Base-by-base conservation (phyloP, 257 asterid genomes). In the Linderniella brevidens region DNA sequence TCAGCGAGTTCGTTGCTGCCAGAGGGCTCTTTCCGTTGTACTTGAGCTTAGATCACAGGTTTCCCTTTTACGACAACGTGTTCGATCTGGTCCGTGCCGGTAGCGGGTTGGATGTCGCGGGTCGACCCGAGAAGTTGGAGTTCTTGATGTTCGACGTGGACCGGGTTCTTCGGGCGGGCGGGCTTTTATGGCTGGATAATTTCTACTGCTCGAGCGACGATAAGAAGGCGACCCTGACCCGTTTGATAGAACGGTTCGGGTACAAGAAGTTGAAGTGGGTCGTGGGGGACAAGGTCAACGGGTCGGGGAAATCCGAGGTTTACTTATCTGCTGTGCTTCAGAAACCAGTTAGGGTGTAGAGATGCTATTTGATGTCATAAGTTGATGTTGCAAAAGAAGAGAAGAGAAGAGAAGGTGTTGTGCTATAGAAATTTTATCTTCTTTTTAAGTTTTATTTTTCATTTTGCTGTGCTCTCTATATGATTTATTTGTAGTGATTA, bases 111-210 rank as follows among this genome's bases (percentile, higher is more conserved):
- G 88, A 78, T 54, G 73, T 78, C 9, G 76, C 69, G 16, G 82
- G 92, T 46, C 62, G 66, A 9, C 52, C 69, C 0, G 96, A 85
- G 71, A 81, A 78, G 37, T 42, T 85, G 50, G 93, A 85, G 77
- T 81, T 85, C 72, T 68, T 85, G 87, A 69, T 85, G 84, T 85
- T 85, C 61, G 96, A 85, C 54, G 61, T 81, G 2, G 93, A 85
- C 54, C 74, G 96, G 11, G 76, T 86, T 9, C 59, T 86, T 41
- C 60, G 93, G 68, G 79, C 79, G 0, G 92, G 96, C 8, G 96
- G 96, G 0, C 38, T 86, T 70, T 48, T 76, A 48, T 81, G 96
- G 96, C 48, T 86, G 56, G 93, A 86, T 25, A 81, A 76, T 59
- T 74, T 76, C 38, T 79, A 61, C 56, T 80, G 83, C 46, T 64